phyloP scores from a whole-genome alignment of 257 asterid species.

The Solanum peruvianum region DNA sequence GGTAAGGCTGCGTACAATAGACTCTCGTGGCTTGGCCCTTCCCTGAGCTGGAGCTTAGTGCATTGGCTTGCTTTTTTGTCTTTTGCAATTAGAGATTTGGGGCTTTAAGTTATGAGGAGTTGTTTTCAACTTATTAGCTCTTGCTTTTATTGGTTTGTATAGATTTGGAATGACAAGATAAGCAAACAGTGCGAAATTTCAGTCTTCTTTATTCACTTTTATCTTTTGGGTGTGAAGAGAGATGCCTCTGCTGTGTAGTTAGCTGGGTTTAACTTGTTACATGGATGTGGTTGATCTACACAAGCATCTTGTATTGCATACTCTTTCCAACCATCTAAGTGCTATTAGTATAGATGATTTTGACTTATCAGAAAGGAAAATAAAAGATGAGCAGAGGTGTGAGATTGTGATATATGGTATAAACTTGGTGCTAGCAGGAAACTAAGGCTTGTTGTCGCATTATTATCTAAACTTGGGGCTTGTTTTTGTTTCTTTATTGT shows the following conservation, averaged over 20 bases:
- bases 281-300: background rate
- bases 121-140: background rate
- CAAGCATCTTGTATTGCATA: background rate
- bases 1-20: background rate
- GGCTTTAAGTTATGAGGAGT: background rate
- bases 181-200: background rate
- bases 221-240: background rate
- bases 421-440: background rate
- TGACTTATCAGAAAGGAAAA: background rate
- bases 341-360: background rate
- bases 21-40: background rate
- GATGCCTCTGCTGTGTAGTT: background rate
- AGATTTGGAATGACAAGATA: background rate
- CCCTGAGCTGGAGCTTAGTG: background rate
- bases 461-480: background rate
- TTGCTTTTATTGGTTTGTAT: background rate
- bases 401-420: background rate
- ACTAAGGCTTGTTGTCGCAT: background rate
- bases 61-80: background rate
- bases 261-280: background rate
- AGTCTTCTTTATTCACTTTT: background rate
- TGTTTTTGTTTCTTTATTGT: background rate
- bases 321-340: background rate
- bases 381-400: background rate
- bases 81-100: background rate